phyloP scores from a whole-genome alignment of 345 rosid genomes.

The Gossypium longicalyx region DNA sequence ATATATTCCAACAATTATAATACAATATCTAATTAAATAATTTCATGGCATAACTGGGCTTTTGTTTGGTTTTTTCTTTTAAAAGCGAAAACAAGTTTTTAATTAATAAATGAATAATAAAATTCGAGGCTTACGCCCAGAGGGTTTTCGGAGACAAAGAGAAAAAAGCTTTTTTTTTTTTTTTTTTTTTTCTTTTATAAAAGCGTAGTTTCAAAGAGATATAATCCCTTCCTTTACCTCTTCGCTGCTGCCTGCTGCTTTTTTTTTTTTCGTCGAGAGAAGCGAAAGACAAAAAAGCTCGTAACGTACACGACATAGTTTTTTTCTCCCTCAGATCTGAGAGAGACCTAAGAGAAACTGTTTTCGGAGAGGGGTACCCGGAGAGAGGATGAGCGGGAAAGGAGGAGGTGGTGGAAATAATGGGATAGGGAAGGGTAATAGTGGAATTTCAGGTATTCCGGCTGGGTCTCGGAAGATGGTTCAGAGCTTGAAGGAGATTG shows the following conservation, averaged over 20 bases:
- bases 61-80: too few species aligned
- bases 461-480: slow-evolving; percentile 76
- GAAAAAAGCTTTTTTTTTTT: neutral
- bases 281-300: neutral
- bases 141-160: slow-evolving; percentile 12
- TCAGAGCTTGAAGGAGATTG: slow-evolving; percentile 91
- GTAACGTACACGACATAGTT: neutral
- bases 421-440: slow-evolving; percentile 43
- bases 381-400: slow-evolving; percentile 45
- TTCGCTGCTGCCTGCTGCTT: neutral
- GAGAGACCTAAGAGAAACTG: neutral
- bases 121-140: neutral
- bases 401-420: slow-evolving; percentile 46
- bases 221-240: neutral
- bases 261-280: slow-evolving; percentile 1
- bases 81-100: too few species aligned
- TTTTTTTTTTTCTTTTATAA: neutral
- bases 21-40: too few species aligned
- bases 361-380: neutral
- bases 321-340: neutral
- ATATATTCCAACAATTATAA: too few species aligned
- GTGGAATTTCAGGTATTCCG: slow-evolving; percentile 67
- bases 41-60: too few species aligned
- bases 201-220: neutral
- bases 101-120: too few species aligned